Evolutionary conservation across 2,329 filamentous ascomycete genomes (phyloP).

Genomic region (Colletotrichum somersetense): DNA sequence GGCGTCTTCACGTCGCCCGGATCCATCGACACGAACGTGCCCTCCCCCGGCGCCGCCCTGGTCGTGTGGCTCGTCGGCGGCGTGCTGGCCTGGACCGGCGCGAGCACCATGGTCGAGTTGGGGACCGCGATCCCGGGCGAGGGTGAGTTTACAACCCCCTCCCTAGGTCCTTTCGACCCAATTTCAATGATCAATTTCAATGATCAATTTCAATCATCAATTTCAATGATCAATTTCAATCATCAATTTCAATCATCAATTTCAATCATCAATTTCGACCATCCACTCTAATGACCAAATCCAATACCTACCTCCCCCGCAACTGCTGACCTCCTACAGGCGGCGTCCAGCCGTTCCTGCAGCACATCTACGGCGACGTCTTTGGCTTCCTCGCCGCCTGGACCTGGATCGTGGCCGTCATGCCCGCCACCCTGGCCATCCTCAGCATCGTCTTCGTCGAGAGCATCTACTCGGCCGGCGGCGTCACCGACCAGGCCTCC

Average conservation of each 20-base stretch:
- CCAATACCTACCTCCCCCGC: no score
- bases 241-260: no score
- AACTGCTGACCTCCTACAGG: slow-evolving; percentile 48
- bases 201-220: no score
- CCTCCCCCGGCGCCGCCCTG: slow-evolving; percentile 69
- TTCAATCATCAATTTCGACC: no score
- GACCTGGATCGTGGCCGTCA: slow-evolving; percentile 75
- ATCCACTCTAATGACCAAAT: no score
- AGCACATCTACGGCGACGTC: slow-evolving; percentile 71
- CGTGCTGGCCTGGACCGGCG: slow-evolving; percentile 73
- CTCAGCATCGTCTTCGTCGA: slow-evolving; percentile 74
- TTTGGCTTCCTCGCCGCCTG: slow-evolving; percentile 74
- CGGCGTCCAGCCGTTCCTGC: slow-evolving; percentile 73
- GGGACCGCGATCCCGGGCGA: slow-evolving; percentile 74
- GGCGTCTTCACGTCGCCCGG: slow-evolving; percentile 75
- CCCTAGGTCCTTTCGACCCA: slow-evolving; percentile 32
- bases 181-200: no score
- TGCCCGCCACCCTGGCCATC: slow-evolving; percentile 74
- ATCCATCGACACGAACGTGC: slow-evolving; percentile 72
- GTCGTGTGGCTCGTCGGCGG: slow-evolving; percentile 73
- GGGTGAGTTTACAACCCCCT: slow-evolving; percentile 52
- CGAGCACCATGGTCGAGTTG: slow-evolving; percentile 71
- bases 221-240: no score
- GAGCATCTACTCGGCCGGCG: slow-evolving; percentile 67
- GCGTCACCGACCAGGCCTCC: slow-evolving; percentile 59